These are phyloP conservation scores for Ustilago hordei DNA, from an alignment of 1,284 basidiomycete genomes.

Conservation along the genomic window DNA sequence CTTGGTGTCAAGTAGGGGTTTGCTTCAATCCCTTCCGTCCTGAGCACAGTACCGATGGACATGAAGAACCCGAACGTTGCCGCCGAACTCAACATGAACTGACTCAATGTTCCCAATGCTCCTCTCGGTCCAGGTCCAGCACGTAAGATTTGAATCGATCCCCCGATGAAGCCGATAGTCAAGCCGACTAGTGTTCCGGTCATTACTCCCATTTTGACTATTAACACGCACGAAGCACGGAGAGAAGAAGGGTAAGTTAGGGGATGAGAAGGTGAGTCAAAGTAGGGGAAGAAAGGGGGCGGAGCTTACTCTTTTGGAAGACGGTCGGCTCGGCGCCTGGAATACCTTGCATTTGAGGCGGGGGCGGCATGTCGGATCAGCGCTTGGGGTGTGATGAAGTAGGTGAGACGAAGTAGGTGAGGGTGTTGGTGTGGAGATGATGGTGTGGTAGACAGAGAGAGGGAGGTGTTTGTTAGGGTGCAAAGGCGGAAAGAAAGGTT, in stretches of 20 bases:
- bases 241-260: neutral
- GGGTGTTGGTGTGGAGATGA: neutral
- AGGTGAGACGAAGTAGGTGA: neutral
- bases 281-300: neutral
- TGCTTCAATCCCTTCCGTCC: slow-evolving; percentile 54
- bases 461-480: neutral
- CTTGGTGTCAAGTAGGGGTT: slow-evolving; percentile 33
- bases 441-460: neutral
- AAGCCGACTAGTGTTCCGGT: slow-evolving; percentile 66
- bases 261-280: neutral
- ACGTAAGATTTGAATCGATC: slow-evolving; percentile 64
- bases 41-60: slow-evolving; percentile 65
- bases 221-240: neutral
- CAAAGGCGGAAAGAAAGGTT: neutral
- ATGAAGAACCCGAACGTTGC: slow-evolving; percentile 68
- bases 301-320: slow-evolving; percentile 50
- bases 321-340: slow-evolving; percentile 48
- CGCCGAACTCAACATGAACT: slow-evolving; percentile 65
- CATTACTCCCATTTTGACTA: slow-evolving; percentile 67
- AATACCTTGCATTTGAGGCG: slow-evolving; percentile 47
- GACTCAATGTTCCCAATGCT: slow-evolving; percentile 58
- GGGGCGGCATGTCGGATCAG: slow-evolving; percentile 34
- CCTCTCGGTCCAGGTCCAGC: slow-evolving; percentile 64
- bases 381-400: neutral
- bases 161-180: slow-evolving; percentile 67